phyloP scores from a whole-genome alignment of 192 early-diverging fungal species.

The Dimargaris xerosporica region DNA sequence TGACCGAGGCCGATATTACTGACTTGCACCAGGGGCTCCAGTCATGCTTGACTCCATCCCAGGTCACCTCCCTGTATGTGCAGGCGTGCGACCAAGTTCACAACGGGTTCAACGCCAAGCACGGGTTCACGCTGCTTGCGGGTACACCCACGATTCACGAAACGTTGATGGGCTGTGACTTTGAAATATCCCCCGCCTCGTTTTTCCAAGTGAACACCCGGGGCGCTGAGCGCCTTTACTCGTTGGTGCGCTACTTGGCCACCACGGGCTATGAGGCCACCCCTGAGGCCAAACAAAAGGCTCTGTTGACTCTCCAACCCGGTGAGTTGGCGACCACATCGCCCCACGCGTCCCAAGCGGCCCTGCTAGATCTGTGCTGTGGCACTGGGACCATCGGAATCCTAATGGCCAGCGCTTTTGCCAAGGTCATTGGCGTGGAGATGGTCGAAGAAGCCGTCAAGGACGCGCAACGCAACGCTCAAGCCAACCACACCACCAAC shows the following conservation, averaged over 20 bases:
- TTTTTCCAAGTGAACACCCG: slow-evolving; percentile 72
- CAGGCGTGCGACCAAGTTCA: slow-evolving; percentile 29
- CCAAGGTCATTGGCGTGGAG: slow-evolving; percentile 54
- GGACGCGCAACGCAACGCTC: slow-evolving; percentile 56
- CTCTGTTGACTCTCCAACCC: background rate
- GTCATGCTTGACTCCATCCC: slow-evolving; percentile 18
- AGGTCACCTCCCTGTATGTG: slow-evolving; percentile 34
- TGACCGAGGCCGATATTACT: slow-evolving; percentile 23
- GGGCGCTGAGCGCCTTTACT: slow-evolving; percentile 51
- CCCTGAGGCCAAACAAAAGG: slow-evolving; percentile 9
- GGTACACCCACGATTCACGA: slow-evolving; percentile 47
- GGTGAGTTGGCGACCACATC: slow-evolving; percentile 20
- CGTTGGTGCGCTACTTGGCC: slow-evolving; percentile 28
- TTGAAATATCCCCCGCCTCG: slow-evolving; percentile 52
- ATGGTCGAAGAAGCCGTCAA: slow-evolving; percentile 46
- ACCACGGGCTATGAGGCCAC: slow-evolving; percentile 9
- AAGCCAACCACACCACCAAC: slow-evolving; percentile 26
- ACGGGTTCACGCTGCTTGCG: slow-evolving; percentile 24
- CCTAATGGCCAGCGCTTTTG: slow-evolving; percentile 36
- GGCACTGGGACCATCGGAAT: slow-evolving; percentile 77
- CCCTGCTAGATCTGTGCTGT: slow-evolving; percentile 63
- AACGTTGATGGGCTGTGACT: slow-evolving; percentile 34
- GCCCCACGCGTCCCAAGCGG: slow-evolving; percentile 18
- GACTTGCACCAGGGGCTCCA: slow-evolving; percentile 19
- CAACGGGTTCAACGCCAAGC: slow-evolving; percentile 39